Evolutionary conservation across 2,329 filamentous ascomycete genomes (phyloP).

Genomic region (Emydomyces testavorans): DNA sequence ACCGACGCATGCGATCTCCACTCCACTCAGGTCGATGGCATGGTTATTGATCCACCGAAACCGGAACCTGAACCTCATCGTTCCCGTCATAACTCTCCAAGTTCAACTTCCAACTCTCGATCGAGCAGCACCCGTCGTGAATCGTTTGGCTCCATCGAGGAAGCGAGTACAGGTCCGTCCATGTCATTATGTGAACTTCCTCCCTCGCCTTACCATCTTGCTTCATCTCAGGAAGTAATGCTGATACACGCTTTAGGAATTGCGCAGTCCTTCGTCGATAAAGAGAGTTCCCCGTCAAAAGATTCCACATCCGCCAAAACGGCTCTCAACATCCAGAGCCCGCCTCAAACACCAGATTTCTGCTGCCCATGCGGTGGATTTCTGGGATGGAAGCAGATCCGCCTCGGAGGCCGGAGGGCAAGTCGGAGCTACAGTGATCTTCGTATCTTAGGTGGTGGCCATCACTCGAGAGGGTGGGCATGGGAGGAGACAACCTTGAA

Average conservation of each 20-base stretch:
- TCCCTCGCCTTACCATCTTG: conserved; percentile 13
- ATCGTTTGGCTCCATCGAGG: conserved; percentile 36
- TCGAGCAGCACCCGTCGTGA: conserved; percentile 32
- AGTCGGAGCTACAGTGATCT: conserved; percentile 38
- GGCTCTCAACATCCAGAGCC: conserved; percentile 24
- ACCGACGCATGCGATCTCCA: conserved; percentile 2
- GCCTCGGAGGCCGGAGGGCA: conserved; percentile 32
- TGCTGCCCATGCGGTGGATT: conserved; percentile 39
- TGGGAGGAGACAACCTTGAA: conserved; percentile 27
- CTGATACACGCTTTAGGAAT: conserved; percentile 24
- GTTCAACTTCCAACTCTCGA: conserved; percentile 28
- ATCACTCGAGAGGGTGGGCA: conserved; percentile 33
- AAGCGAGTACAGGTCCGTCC: conserved; percentile 33
- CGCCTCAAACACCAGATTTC: conserved; percentile 28
- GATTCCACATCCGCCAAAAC: conserved; percentile 20
- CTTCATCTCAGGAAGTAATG: not conserved
- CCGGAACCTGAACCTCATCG: not conserved
- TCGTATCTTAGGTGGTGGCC: conserved; percentile 24
- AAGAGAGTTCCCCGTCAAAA: conserved; percentile 22
- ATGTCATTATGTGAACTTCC: not conserved
- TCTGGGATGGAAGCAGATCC: conserved; percentile 37
- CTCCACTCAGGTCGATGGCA: not conserved
- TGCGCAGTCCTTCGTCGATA: conserved; percentile 36
- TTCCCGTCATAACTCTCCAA: conserved; percentile 21
- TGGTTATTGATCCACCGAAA: conserved; percentile 1